Conservation (phyloP, 495 filamentous ascomycete genomes). For the Hypoxylon intermedium region DNA sequence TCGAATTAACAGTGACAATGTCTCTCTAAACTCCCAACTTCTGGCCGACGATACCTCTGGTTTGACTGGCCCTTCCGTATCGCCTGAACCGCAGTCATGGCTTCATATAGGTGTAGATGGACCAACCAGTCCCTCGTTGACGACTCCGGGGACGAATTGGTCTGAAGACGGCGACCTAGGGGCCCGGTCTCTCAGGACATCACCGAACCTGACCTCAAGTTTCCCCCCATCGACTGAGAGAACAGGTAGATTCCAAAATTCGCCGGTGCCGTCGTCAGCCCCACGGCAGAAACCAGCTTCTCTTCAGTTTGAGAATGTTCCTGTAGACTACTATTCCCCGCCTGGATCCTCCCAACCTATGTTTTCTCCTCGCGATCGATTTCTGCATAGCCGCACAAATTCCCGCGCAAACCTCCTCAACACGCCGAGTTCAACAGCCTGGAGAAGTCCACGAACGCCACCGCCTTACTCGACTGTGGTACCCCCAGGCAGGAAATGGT, state of each 20-base stretch:
- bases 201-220: not conserved
- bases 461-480: conserved; percentile 18
- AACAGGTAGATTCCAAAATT: not conserved
- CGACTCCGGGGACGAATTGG: not conserved
- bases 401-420: conserved; percentile 17
- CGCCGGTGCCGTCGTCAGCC: not conserved
- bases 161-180: conserved; percentile 1
- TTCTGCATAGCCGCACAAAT: conserved; percentile 16
- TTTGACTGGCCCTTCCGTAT: not conserved
- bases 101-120: not conserved
- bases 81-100: conserved; percentile 15
- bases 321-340: conserved; percentile 11
- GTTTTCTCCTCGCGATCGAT: conserved; percentile 6
- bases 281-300: conserved; percentile 11
- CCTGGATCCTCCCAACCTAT: conserved; percentile 6
- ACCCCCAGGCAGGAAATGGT: conserved; percentile 6
- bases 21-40: conserved; percentile 6
- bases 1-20: conserved; percentile 8
- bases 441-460: conserved; percentile 27
- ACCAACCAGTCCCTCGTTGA: not conserved
- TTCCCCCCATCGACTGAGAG: not conserved
- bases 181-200: conserved; percentile 1
- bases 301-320: conserved; percentile 14
- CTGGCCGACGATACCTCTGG: not conserved
- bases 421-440: conserved; percentile 18